phyloP scores from a whole-genome alignment of 2,329 filamentous ascomycete species.

The Orbilia brochopaga region DNA sequence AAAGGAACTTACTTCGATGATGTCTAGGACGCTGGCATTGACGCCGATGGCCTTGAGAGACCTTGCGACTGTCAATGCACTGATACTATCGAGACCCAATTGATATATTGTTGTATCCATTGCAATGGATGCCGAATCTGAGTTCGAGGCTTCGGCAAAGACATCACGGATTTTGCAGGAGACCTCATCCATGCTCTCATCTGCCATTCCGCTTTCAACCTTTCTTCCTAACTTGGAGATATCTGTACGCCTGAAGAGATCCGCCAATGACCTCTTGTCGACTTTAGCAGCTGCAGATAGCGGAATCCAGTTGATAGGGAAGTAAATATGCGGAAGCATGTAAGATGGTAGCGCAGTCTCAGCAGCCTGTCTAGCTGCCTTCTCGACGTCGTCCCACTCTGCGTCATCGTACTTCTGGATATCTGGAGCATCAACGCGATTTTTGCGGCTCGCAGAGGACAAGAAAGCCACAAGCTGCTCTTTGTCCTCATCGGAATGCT shows the following conservation, averaged over 20 bases:
- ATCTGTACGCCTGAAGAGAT: slow-evolving; percentile 48
- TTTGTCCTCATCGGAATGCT: slow-evolving; percentile 57
- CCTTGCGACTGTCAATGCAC: slow-evolving; percentile 76
- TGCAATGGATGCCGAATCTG: slow-evolving; percentile 63
- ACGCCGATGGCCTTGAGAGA: slow-evolving; percentile 68
- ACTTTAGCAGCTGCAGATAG: slow-evolving; percentile 77
- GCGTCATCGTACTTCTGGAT: slow-evolving; percentile 56
- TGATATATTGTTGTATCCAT: slow-evolving; percentile 77
- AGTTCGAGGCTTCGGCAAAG: slow-evolving; percentile 66
- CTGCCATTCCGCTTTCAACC: slow-evolving; percentile 59
- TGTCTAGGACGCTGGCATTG: slow-evolving; percentile 70
- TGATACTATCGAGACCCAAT: slow-evolving; percentile 91
- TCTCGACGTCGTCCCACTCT: slow-evolving; percentile 56
- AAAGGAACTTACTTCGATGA: slow-evolving; percentile 66
- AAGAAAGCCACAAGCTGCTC: slow-evolving; percentile 74
- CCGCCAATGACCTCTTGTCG: slow-evolving; percentile 65
- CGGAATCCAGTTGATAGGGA: slow-evolving; percentile 74
- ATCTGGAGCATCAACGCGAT: slow-evolving; percentile 56
- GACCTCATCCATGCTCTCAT: slow-evolving; percentile 61
- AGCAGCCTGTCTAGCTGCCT: slow-evolving; percentile 65
- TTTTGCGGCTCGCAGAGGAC: slow-evolving; percentile 59
- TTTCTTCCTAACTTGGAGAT: slow-evolving; percentile 66
- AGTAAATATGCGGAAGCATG: slow-evolving; percentile 77
- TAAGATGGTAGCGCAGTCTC: slow-evolving; percentile 69
- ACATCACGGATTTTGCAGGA: slow-evolving; percentile 65